phyloP scores from a whole-genome alignment of 106 monocot genomes.

The Allium fistulosum region DNA sequence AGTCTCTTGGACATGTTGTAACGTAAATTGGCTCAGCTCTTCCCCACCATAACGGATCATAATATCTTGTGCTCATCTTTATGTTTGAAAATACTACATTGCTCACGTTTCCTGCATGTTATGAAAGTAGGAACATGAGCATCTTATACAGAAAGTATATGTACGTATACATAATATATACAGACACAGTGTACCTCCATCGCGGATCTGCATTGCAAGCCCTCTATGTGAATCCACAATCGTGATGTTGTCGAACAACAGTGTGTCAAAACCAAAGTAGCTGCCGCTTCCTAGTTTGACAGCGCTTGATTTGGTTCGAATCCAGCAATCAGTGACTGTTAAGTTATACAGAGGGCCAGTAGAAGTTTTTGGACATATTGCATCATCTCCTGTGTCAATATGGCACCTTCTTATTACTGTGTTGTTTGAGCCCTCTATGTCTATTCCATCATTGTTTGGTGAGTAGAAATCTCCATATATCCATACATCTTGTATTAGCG shows the following conservation, averaged over 20 bases:
- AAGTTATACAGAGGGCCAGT: constrained; percentile 75
- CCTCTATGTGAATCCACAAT: constrained; percentile 91
- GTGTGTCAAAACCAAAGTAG: constrained; percentile 59
- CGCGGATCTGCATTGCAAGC: constrained; percentile 84
- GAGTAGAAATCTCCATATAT: constrained; percentile 86
- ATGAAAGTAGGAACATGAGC: too few species aligned
- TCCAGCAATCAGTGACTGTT: constrained; percentile 72
- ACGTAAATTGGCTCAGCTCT: constrained; percentile 95
- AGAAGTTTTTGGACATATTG: constrained; percentile 86
- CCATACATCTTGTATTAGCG: constrained; percentile 42
- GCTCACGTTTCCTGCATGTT: constrained; percentile 62
- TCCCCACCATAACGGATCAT: constrained; percentile 97
- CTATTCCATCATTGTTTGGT: constrained; percentile 96
- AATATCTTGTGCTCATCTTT: constrained; percentile 84
- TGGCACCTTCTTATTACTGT: constrained; percentile 71
- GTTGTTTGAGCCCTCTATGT: constrained; percentile 95
- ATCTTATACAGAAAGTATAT: neutral
- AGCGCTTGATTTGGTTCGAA: constrained; percentile 82
- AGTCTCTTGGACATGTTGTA: constrained; percentile 70
- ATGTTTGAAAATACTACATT: constrained; percentile 85
- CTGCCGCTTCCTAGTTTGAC: constrained; percentile 93
- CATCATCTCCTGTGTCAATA: constrained; percentile 96
- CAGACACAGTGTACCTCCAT: constrained; percentile 57
- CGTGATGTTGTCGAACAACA: constrained; percentile 70
- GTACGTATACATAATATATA: neutral